Evolutionary conservation across 371 early-diverging fungal genomes (phyloP), one percentile per base, ranked within the genome.

Genomic region (Apophysomyces sp.): DNA sequence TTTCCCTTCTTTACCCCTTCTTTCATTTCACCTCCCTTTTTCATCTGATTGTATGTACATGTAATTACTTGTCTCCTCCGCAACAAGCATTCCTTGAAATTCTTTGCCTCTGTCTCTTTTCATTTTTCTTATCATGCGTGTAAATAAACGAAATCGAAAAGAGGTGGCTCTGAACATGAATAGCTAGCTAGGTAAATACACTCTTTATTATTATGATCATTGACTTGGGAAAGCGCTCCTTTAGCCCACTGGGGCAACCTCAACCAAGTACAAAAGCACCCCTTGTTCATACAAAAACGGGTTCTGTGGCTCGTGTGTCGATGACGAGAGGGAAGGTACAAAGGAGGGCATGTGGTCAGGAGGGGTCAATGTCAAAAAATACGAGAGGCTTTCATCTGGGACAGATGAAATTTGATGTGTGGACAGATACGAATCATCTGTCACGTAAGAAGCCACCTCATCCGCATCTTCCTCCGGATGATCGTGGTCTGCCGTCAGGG

Each of bases 11-110:
- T 44, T 44, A 44, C 49, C 49, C 49, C 49, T 44, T 44, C 49
- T 44, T 44, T 44, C 49, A 44, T 44, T 44, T 44, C 49, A 44
- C 49, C 49, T 44, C 49, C 41, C 29, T 59, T 41, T 49, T 59
- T 49, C 44, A 30, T 59, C 52, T 24, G 21, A 27, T 40, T 26
- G 30, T 44, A 28, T 44, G 59, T 28, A 15, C 44, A 26, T 41
- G 49, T 39, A 32, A 30, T 30, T 29, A 39, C 34, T 49, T 30
- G 28, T 29, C 39, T 28, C 39, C 27, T 26, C 29, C 18, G 26
- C 16, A 58, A 37, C 49, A 58, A 30, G 40, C 34, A 58, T 40
- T 39, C 18, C 29, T 58, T 39, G 39, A 30, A 55, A 30, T 34
- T 13, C 34, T 34, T 13, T 31, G 55, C 36, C 24, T 44, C 4